phyloP scores from a whole-genome alignment of 208 protist species.

The Acanthamoeba healyi region DNA sequence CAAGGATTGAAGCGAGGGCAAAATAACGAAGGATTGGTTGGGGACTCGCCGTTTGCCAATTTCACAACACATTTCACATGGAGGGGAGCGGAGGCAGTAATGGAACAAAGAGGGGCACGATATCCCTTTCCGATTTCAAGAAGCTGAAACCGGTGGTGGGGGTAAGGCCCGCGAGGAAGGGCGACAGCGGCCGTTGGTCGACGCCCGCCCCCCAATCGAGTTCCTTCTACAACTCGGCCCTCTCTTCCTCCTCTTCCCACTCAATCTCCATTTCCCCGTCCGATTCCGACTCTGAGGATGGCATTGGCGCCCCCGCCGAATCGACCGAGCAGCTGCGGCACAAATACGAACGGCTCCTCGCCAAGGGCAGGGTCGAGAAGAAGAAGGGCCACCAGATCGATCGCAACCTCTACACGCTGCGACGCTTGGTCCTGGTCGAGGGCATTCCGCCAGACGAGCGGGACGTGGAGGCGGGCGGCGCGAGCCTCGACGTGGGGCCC shows the following conservation, averaged over 20 bases:
- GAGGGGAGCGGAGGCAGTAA: slow-evolving; percentile 1
- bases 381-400: slow-evolving; percentile 7
- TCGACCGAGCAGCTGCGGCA: not conserved
- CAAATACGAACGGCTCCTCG: slow-evolving; percentile 40
- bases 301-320: not conserved
- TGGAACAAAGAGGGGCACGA: not conserved
- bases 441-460: slow-evolving; percentile 78
- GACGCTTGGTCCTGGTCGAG: slow-evolving; percentile 78
- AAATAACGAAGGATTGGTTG: too few relatives aligned
- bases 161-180: slow-evolving; percentile 26
- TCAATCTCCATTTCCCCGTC: slow-evolving; percentile 35
- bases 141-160: not conserved
- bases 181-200: slow-evolving; percentile 43
- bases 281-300: slow-evolving; percentile 55
- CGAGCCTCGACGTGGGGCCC: slow-evolving; percentile 54
- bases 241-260: slow-evolving; percentile 36
- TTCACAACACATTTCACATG: not conserved
- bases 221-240: slow-evolving; percentile 12
- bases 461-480: not conserved
- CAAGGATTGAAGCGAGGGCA: too few relatives aligned
- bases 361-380: not conserved
- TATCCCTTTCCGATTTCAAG: not conserved
- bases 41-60: too few relatives aligned
- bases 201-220: not conserved
- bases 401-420: slow-evolving; percentile 77